Percentiles rank a stretch among this genome's conserved stretches.
Conservation (phyloP, 257 asterid species). For the Hygrophila difformis region DNA sequence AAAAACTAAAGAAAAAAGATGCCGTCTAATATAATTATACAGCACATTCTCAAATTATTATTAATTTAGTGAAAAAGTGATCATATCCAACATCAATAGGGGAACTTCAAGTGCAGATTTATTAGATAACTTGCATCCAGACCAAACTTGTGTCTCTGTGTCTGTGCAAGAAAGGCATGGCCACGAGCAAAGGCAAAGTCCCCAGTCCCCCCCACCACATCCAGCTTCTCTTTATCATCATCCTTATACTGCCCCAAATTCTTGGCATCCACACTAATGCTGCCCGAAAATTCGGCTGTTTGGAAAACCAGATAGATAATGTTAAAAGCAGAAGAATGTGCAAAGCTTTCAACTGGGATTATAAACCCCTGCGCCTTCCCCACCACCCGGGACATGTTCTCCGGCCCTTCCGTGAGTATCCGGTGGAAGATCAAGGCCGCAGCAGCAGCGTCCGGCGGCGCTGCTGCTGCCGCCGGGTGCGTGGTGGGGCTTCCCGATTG, state of each 20-base stretch:
- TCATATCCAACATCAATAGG: no score
- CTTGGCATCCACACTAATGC: conserved; percentile 54
- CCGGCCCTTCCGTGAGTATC: conserved; percentile 55
- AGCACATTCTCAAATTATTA: conserved; percentile 28
- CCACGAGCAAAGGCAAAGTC: conserved; percentile 86
- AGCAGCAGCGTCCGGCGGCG: neutral
- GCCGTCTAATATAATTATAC: neutral
- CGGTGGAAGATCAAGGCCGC: conserved; percentile 66
- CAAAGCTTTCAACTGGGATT: conserved; percentile 60
- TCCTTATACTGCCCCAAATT: conserved; percentile 32
- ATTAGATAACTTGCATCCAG: conserved; percentile 44
- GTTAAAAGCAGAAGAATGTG: conserved; percentile 58
- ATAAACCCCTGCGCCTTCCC: conserved; percentile 79
- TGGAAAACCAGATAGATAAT: conserved; percentile 66
- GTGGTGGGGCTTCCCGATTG: conserved; percentile 16
- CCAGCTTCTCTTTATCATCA: conserved; percentile 33
- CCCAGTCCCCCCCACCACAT: conserved; percentile 85
- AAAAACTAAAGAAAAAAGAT: neutral
- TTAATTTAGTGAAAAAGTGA: no score
- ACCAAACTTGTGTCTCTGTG: conserved; percentile 16
- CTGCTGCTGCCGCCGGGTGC: conserved; percentile 21
- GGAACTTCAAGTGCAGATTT: conserved; percentile 55
- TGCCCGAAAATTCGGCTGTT: conserved; percentile 41
- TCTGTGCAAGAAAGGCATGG: conserved; percentile 48
- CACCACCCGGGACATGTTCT: conserved; percentile 49